Percentiles rank a stretch among this genome's conserved stretches.
phyloP scores from a whole-genome alignment of 345 rosid genomes.

The Corymbia maculata region DNA sequence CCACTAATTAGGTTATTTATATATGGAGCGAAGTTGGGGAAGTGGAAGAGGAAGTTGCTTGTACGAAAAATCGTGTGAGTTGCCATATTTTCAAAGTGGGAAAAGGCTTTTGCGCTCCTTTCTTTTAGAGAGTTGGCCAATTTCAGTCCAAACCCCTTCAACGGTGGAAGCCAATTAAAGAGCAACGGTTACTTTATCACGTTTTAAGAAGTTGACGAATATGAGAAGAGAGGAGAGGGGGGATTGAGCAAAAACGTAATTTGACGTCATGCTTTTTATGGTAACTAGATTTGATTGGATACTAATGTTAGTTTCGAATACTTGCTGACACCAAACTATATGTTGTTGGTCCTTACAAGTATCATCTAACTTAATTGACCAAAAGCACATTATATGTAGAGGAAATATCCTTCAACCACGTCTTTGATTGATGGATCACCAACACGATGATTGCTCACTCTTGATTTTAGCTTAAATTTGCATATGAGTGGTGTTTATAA shows the following conservation, averaged over 20 bases:
- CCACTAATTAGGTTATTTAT: neutral
- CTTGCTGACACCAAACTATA: neutral
- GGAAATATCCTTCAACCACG: neutral
- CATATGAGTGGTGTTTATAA: neutral
- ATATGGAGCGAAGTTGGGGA: neutral
- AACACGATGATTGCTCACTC: neutral
- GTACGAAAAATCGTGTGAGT: constrained; percentile 1
- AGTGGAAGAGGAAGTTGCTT: constrained; percentile 4
- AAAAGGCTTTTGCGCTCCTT: neutral
- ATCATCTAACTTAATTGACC: neutral
- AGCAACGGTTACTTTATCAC: neutral
- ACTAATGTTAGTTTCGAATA: neutral
- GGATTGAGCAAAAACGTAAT: neutral
- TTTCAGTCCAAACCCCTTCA: neutral
- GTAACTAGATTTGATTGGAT: neutral
- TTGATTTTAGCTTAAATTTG: neutral
- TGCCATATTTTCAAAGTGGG: neutral
- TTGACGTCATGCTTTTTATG: neutral
- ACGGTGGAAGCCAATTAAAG: no score
- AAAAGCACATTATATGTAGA: neutral
- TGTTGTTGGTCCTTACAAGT: neutral
- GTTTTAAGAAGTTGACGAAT: neutral
- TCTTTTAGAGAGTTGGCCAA: neutral
- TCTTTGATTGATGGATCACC: neutral
- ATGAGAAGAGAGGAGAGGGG: neutral